Percentiles rank a stretch among this genome's conserved stretches.
Evolutionary conservation across 306 rosid species (phyloP).

Genomic region (Cucurbita argyrosperma): DNA sequence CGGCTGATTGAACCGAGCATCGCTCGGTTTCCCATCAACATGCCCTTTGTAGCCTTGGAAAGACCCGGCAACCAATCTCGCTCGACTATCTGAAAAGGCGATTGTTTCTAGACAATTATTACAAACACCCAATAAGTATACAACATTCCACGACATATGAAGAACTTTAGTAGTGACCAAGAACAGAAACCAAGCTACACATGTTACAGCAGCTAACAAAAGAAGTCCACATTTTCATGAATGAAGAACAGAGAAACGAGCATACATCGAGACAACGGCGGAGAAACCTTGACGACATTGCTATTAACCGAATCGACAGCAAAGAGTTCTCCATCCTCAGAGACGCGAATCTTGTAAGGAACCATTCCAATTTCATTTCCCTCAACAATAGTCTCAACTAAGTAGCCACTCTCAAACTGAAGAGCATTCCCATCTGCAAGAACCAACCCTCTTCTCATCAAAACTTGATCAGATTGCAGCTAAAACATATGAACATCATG

Average conservation of each 20-base stretch:
- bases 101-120: not conserved
- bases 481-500: not conserved
- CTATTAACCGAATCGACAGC: slow-evolving; percentile 73
- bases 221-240: not conserved
- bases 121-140: not conserved
- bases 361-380: slow-evolving; percentile 76
- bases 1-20: slow-evolving; percentile 91
- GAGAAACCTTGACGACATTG: slow-evolving; percentile 79
- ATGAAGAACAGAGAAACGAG: not conserved
- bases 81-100: slow-evolving; percentile 69
- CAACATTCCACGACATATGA: not conserved
- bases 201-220: not conserved
- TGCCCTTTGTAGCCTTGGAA: slow-evolving; percentile 89
- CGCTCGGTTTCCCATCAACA: slow-evolving; percentile 89
- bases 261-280: slow-evolving; percentile 83
- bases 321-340: slow-evolving; percentile 83
- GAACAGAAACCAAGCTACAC: not conserved
- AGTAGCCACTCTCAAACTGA: slow-evolving; percentile 88
- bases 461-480: not conserved
- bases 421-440: slow-evolving; percentile 68
- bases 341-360: slow-evolving; percentile 66
- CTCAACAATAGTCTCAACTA: slow-evolving; percentile 86
- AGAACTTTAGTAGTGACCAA: not conserved
- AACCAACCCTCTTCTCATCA: not conserved
- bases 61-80: slow-evolving; percentile 95